A percentile compares a stretch with the other conserved stretches of the same genome.
phyloP scores from a whole-genome alignment of 345 rosid genomes.

The Eucalyptus cloeziana region DNA sequence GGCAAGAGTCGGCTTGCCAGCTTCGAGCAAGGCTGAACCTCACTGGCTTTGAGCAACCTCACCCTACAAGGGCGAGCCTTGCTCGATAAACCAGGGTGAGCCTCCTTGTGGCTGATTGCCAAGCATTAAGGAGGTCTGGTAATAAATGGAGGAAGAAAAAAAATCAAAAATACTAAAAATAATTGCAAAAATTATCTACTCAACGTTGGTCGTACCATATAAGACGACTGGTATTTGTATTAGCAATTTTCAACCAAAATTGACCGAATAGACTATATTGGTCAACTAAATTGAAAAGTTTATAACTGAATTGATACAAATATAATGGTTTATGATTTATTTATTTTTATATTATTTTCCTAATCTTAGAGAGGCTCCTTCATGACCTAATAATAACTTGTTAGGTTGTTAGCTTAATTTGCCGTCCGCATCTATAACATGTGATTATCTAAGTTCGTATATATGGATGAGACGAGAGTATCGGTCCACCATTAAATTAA shows the following conservation, averaged over 20 bases:
- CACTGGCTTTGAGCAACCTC: too few species aligned
- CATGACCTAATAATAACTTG: not conserved
- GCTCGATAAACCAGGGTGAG: not conserved
- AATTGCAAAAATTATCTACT: too few species aligned
- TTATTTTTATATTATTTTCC: too few species aligned
- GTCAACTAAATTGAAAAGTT: too few species aligned
- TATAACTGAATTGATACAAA: too few species aligned
- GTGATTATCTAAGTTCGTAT: not conserved
- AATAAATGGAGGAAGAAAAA: accelerated
- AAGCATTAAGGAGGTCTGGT: accelerated
- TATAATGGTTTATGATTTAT: too few species aligned
- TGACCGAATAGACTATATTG: too few species aligned
- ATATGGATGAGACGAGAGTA: not conserved
- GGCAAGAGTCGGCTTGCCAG: not conserved
- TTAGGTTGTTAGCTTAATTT: not conserved
- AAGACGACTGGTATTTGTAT: accelerated
- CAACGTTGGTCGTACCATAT: accelerated
- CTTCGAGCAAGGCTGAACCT: not conserved
- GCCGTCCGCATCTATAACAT: accelerated
- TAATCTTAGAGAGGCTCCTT: too few species aligned
- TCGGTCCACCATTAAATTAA: not conserved
- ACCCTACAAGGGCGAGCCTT: not conserved
- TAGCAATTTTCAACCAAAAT: too few species aligned
- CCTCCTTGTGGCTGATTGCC: not conserved
- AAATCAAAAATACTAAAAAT: too few species aligned